phyloP scores from a whole-genome alignment of 257 asterid species.

The Solanum sparsipilum region DNA sequence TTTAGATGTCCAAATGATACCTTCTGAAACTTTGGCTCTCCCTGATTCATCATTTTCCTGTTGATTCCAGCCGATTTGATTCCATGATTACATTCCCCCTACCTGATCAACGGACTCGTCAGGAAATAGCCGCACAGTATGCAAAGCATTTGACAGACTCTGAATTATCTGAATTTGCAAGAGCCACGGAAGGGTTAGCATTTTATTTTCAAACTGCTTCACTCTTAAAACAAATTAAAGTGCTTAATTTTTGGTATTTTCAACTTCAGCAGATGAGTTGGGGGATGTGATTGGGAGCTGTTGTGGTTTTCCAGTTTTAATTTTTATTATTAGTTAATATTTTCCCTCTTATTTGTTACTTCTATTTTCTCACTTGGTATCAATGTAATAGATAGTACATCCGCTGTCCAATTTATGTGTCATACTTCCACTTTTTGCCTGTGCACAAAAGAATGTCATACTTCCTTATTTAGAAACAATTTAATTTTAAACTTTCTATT shows the following conservation, averaged over 20 bases:
- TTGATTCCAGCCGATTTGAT: slow-evolving; percentile 81
- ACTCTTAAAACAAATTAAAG: not conserved
- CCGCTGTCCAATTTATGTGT: not conserved
- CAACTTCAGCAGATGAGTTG: not conserved
- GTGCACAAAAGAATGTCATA: not conserved
- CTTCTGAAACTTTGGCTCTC: not conserved
- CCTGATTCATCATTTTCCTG: not conserved
- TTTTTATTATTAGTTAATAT: not conserved
- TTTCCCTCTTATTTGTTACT: not conserved
- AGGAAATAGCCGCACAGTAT: slow-evolving; percentile 73
- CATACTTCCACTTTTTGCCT: not conserved
- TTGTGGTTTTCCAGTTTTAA: not conserved
- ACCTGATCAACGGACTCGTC: slow-evolving; percentile 83
- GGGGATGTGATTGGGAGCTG: not conserved
- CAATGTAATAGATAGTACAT: not conserved
- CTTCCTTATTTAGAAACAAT: not conserved
- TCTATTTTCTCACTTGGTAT: not conserved
- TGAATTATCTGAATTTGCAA: slow-evolving; percentile 63
- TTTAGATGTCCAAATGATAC: not conserved
- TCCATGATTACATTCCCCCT: slow-evolving; percentile 61
- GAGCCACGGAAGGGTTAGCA: slow-evolving; percentile 57
- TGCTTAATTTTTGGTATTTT: not conserved
- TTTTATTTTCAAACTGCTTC: not conserved
- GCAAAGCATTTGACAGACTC: slow-evolving; percentile 76
- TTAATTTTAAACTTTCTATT: not conserved